Base-by-base conservation (phyloP, 306 rosid species). In the Cicer pinnatifidum region DNA sequence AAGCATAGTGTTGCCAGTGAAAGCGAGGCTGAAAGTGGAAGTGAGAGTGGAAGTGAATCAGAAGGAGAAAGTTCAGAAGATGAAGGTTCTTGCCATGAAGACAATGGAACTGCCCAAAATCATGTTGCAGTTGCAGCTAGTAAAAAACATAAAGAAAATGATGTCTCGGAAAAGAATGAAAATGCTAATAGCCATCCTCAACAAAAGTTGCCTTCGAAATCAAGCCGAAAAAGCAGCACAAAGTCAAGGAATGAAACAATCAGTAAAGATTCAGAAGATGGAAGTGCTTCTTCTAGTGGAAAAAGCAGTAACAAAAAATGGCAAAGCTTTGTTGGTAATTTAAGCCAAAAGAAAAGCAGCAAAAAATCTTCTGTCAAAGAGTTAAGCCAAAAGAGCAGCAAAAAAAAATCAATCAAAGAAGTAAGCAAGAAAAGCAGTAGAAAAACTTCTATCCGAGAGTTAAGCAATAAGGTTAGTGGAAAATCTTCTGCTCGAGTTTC, bases 241-340 rank as follows among this genome's bases (percentile, higher is more conserved):
- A 72, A 46, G 39, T 38, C 75, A 65, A 80, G 63, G 75, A 73
- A 38, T 0, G 46, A 40, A 37, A 19, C 23, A 4, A 1, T 3
- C 1, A 58, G 69, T 23, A 58, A 80, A 48, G 75, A 71, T 17
- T 79, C 88, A 43, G 78, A 67, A 15, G 82, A 84, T 6, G 85
- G 43, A 70, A 73, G 82, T 28, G 48, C 9, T 78, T 76, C 79
- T 9, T 72, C 86, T 19, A 53, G 83, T 71, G 41, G 43, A 11
- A 67, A 35, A 82, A 64, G 70, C 59, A 71, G 86, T 71, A 20
- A 1, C 23, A 78, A 41, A 52, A 80, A 72, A 63, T 68, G 77
- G n/a, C 7, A 17, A 7, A 54, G 48, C 12, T 47, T 47, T 4
- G 63, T 39, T 23, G 67, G 38, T 28, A 44, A 33, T n/a, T 11